Base-by-base conservation (phyloP, 176 grass and related monocot genomes). In the barley (Hordeum vulgare) region DNA sequence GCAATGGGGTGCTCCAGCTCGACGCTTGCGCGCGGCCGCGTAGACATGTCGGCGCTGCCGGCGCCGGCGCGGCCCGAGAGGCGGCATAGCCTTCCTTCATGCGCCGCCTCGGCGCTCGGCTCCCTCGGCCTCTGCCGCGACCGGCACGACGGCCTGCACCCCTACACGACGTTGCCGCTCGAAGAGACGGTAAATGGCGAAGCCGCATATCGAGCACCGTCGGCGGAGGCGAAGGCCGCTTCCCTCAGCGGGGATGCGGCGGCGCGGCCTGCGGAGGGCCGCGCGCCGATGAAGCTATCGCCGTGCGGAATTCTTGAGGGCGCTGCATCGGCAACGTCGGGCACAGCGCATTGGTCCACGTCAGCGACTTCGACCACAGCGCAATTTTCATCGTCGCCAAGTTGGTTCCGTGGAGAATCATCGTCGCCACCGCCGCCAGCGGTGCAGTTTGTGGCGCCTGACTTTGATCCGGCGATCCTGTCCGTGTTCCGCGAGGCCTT, bases 1-100 rank as follows among this genome's bases (percentile, higher is more conserved):
- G 78, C 39, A 49, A 97, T 97, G 95, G 92, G 95, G 33, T 97
- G 90, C 85, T 83, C 92, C 12, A 83, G 92, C 86, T 97, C 95
- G 63, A 94, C 84, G 42, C 67, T 89, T 31, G 72, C 20, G 70
- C 70, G 70, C 44, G 64, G 65, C 11, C 59, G 71, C 18, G 61
- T 37, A 8, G 56, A 17, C 59, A 41, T 5, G 69, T 76, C 25
- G 39, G 3, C 36, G 33, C 40, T 71, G 44, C 26, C 78, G 26
- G 40, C 79, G 56, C n/a, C 69, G 9, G 74, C 59, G 29, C 80
- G 21, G 53, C 27, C 36, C 34, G 59, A 79, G 65, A 31, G 59
- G 74, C 58, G 58, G n/a, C 78, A 54, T 41, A 18, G 18, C 28
- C 79, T 66, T 8, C 41, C 66, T 8, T 66, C 77, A 41, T 61